phyloP scores from a whole-genome alignment of 1,284 basidiomycete species.

The Ceratobasidium sp. region DNA sequence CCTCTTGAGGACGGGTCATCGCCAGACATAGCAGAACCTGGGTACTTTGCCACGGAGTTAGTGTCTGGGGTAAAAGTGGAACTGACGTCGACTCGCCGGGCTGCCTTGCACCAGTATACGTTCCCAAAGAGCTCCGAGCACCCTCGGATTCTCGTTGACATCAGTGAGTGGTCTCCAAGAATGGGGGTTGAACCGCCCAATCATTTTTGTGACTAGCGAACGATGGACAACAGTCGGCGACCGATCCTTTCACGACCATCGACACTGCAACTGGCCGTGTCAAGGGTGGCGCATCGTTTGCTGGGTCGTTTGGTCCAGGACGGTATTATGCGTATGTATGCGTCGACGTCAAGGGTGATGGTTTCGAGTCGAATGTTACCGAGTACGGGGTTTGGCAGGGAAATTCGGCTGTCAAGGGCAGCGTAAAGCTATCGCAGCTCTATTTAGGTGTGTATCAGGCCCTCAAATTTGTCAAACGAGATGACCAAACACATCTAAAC shows the following conservation, averaged over 20 bases:
- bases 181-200: slow-evolving; percentile 54
- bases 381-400: slow-evolving; percentile 68
- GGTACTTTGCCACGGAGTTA: slow-evolving; percentile 48
- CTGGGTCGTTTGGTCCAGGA: slow-evolving; percentile 65
- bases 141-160: slow-evolving; percentile 47
- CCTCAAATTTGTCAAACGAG: not conserved
- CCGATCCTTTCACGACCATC: slow-evolving; percentile 59
- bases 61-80: slow-evolving; percentile 47
- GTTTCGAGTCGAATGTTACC: slow-evolving; percentile 58
- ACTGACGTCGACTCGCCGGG: slow-evolving; percentile 46
- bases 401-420: slow-evolving; percentile 62
- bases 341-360: slow-evolving; percentile 68
- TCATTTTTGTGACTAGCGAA: slow-evolving; percentile 67
- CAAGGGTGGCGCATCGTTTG: slow-evolving; percentile 57
- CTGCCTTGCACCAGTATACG: slow-evolving; percentile 48
- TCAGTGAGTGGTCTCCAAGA: slow-evolving; percentile 29
- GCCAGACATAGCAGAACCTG: slow-evolving; percentile 46
- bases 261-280: slow-evolving; percentile 62
- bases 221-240: slow-evolving; percentile 65
- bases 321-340: slow-evolving; percentile 69
- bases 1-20: slow-evolving; percentile 25
- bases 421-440: slow-evolving; percentile 53
- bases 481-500: slow-evolving; percentile 47
- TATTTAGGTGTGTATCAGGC: slow-evolving; percentile 18
- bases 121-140: slow-evolving; percentile 46